Conservation (phyloP, 129 eudicot species). For the Flaveria trinervia region DNA sequence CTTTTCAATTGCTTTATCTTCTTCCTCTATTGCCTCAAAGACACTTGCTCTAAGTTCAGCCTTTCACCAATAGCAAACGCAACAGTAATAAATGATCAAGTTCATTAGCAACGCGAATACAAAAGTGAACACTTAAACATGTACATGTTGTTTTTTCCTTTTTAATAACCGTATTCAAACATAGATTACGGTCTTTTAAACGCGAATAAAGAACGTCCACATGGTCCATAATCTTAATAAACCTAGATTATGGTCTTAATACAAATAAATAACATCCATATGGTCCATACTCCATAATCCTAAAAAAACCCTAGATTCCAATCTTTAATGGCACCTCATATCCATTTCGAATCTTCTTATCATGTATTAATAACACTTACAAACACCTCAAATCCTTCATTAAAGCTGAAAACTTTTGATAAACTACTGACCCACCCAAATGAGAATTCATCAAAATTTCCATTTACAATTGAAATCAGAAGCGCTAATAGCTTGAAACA, state of each 20-base stretch:
- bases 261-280: no score
- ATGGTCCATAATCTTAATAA: not conserved
- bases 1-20: slow-evolving; percentile 74
- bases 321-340: not conserved
- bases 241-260: not conserved
- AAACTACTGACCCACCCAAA: no score
- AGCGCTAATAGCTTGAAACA: not conserved
- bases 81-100: not conserved
- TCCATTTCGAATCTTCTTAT: not conserved
- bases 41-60: slow-evolving; percentile 98
- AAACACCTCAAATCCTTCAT: not conserved
- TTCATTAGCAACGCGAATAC: not conserved
- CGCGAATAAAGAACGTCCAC: not conserved
- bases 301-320: no score
- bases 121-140: not conserved
- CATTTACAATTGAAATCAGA: not conserved
- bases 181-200: not conserved
- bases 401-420: slow-evolving; percentile 10
- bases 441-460: no score
- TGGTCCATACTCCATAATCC: no score
- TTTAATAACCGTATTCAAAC: not conserved
- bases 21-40: slow-evolving; percentile 97
- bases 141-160: not conserved
- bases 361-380: not conserved
- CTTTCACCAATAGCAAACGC: slow-evolving; percentile 35